Evolutionary conservation across 495 filamentous ascomycete species (phyloP).

Genomic region (Friedmanniomyces simplex): DNA sequence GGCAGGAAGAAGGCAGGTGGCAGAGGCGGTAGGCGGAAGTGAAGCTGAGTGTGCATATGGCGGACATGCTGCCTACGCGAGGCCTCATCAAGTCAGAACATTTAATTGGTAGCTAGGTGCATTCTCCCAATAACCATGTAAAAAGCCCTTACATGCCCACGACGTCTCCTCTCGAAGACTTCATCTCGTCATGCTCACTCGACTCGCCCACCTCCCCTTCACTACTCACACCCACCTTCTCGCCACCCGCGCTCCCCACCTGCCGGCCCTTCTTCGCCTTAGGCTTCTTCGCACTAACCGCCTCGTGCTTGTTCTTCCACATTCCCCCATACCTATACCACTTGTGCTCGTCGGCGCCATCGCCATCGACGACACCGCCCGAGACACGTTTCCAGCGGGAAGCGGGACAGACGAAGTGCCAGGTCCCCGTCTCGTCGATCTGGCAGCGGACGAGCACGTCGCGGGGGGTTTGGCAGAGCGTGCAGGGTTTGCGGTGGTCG

Average conservation of each 20-base stretch:
- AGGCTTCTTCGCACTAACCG: constrained; percentile 22
- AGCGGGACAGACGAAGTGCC: constrained; percentile 20
- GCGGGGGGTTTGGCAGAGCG: constrained; percentile 10
- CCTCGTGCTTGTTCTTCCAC: constrained; percentile 24
- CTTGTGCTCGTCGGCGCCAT: constrained; percentile 5
- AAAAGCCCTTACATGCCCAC: no score
- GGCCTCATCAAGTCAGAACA: no score
- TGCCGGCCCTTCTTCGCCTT: constrained; percentile 2
- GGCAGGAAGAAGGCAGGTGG: constrained; percentile 1
- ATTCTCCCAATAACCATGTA: no score
- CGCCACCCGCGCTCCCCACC: not conserved
- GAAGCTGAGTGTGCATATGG: not conserved
- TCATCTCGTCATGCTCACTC: no score
- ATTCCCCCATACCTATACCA: constrained; percentile 22
- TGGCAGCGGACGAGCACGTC: constrained; percentile 23
- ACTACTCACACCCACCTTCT: not conserved
- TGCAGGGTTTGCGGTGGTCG: constrained; percentile 14
- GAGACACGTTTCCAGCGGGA: constrained; percentile 14
- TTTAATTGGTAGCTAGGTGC: no score
- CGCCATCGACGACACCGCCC: constrained; percentile 21
- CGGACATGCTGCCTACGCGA: no score
- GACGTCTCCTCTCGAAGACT: no score
- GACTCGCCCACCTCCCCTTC: not conserved
- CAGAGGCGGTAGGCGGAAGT: not conserved
- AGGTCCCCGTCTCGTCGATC: constrained; percentile 13